Base-by-base conservation (phyloP, 345 rosid species). In the Hirschfeldia incana region DNA sequence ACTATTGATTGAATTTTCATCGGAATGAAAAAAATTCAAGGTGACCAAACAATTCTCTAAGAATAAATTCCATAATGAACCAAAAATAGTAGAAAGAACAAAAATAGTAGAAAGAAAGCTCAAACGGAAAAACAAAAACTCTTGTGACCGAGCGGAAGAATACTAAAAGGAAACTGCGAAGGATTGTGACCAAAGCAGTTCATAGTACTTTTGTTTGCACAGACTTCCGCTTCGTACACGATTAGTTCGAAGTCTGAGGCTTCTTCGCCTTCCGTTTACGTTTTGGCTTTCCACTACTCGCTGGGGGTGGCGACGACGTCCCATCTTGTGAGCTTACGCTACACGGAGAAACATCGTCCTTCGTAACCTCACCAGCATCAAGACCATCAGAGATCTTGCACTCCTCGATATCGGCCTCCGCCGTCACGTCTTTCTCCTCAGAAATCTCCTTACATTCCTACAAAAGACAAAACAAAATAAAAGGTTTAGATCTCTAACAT, bases 341-440 rank as follows among this genome's bases (percentile, higher is more conserved):
- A 6, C 66, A 29, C 8, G 67, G 37, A 30, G 39, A 30, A 13
- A n/a, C 1, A 62, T 62, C 13, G 39, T 62, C 67, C 67, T 62
- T 62, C 0, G 21, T 13, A 3, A 62, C 67, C 39, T 62, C 67
- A n/a, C 5, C 66, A 62, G 1, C 65, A 61, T 61, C 17, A 8
- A 61, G 37, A 61, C 66, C 67, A 62, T 30, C 65, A 29, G 65
- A 29, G 8, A 12, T 61, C 65, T 29, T 62, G 67, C 39, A 61
- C 3, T n/a, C 67, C 67, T 30, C 37, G 0, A 6, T 6, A 0
- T 62, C 17, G 12, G 13, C 36, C n/a, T 29, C 12, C 3, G 5
- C 36, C 9, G 36, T 61, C 8, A 29, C 17, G 0, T 61, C 15
- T 62, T 29, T 12, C 15, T 60, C 65, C 66, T 29, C 37, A 6